Evolutionary conservation across 257 asterid species (phyloP).

Genomic region (Perilla frutescens): DNA sequence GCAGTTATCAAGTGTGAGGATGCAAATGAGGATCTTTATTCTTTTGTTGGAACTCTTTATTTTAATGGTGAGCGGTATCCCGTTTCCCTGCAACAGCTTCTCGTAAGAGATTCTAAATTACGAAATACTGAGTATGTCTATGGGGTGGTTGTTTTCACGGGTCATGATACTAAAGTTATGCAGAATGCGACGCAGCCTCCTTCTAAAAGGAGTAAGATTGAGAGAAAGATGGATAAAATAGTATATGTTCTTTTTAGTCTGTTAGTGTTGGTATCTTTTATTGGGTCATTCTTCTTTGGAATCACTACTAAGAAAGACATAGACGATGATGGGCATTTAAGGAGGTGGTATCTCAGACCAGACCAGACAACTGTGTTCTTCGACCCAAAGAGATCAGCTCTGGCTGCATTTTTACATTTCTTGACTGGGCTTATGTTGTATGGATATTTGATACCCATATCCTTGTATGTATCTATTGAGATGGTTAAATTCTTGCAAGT

Average conservation of each 20-base stretch:
- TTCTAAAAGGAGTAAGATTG: slow-evolving; percentile 92
- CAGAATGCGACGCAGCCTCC: slow-evolving; percentile 94
- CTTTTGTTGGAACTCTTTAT: slow-evolving; percentile 76
- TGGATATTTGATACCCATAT: slow-evolving; percentile 93
- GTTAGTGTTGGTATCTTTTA: slow-evolving; percentile 64
- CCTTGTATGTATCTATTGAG: slow-evolving; percentile 92
- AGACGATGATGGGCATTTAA: slow-evolving; percentile 43
- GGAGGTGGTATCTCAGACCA: slow-evolving; percentile 95
- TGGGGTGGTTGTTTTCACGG: slow-evolving; percentile 86
- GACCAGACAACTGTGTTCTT: slow-evolving; percentile 56
- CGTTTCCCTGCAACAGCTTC: slow-evolving; percentile 82
- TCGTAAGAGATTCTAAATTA: slow-evolving; percentile 84
- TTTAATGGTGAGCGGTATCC: slow-evolving; percentile 60
- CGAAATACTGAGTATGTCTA: slow-evolving; percentile 77
- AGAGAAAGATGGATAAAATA: slow-evolving; percentile 87
- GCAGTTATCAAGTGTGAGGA: slow-evolving; percentile 89
- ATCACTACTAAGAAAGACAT: slow-evolving; percentile 63
- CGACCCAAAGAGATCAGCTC: slow-evolving; percentile 60
- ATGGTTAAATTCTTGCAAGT: slow-evolving; percentile 90
- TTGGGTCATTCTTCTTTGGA: slow-evolving; percentile 91
- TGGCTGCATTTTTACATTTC: slow-evolving; percentile 87
- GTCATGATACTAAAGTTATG: slow-evolving; percentile 96
- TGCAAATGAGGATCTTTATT: slow-evolving; percentile 92
- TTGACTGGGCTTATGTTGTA: slow-evolving; percentile 93
- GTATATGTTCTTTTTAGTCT: slow-evolving; percentile 78